These are phyloP conservation scores for Calonectria hongkongensis DNA, from an alignment of 2,329 filamentous ascomycete genomes.

Conservation along the genomic window DNA sequence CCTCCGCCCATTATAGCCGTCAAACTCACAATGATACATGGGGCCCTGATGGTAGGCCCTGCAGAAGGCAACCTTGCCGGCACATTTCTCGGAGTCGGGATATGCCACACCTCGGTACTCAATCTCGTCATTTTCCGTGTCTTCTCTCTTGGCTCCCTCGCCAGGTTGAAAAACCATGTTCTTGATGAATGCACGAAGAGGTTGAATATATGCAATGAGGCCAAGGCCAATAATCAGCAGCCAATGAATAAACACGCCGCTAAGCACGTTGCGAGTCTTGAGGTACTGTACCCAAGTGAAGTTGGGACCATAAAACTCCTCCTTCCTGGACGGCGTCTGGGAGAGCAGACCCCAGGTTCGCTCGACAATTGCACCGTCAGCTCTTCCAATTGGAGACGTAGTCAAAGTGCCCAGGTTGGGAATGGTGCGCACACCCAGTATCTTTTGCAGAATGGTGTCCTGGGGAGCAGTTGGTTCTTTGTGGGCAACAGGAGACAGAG, in stretches of 20 bases:
- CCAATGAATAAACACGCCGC: constrained; percentile 71
- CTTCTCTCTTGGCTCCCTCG: constrained; percentile 71
- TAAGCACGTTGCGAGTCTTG: constrained; percentile 69
- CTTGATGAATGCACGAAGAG: constrained; percentile 66
- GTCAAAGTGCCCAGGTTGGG: constrained; percentile 74
- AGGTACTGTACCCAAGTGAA: constrained; percentile 76
- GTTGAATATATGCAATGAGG: constrained; percentile 67
- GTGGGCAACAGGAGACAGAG: constrained; percentile 74
- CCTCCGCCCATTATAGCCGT: background rate
- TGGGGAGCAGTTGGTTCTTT: constrained; percentile 55
- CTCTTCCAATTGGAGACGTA: constrained; percentile 68
- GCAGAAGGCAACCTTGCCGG: constrained; percentile 71
- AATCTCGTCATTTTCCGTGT: constrained; percentile 74
- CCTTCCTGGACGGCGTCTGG: constrained; percentile 64
- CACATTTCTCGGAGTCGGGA: constrained; percentile 71
- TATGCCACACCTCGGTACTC: constrained; percentile 79
- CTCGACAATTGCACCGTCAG: constrained; percentile 74
- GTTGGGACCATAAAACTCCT: constrained; percentile 75
- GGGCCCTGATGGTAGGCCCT: constrained; percentile 75
- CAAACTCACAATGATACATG: constrained; percentile 77
- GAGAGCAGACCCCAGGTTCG: constrained; percentile 78
- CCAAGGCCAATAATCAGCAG: constrained; percentile 65
- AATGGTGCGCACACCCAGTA: constrained; percentile 70
- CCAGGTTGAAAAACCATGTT: constrained; percentile 72
- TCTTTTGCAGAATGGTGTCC: constrained; percentile 62